Base-by-base conservation (phyloP, 768 basidiomycete species). In the Auriscalpium microsporum region DNA sequence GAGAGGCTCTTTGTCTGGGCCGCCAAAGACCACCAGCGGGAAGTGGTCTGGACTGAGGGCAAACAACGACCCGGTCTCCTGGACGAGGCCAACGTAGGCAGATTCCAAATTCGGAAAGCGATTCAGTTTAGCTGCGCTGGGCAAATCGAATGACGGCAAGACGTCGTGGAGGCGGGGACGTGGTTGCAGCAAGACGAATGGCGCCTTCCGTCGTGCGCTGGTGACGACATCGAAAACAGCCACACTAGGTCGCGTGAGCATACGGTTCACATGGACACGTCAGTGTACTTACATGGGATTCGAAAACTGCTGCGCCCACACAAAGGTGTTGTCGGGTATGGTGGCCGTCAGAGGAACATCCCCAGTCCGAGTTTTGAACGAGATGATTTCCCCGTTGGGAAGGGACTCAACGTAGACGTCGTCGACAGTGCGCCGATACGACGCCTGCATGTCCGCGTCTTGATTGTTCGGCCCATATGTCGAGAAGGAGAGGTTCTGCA, bases 381-480 rank as follows among this genome's bases (percentile, higher is more conserved):
- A 82, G 56, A 91, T 75, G 48, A 94, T 75, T 59, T 86, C 80
- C 33, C 93, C 93, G 36, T 82, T 85, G 9, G 90, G 84, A 3
- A 89, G 74, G 28, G 87, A 79, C 63, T 94, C 90, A 45, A 93
- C 79, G 69, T 95, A 95, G 28, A 76, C 71, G 57, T 86, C 79
- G 67, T 96, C 93, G 40, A 83, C 82, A 1, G 90, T 87, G 38
- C 78, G 83, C 8, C 76, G 78, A 73, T 95, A 97, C 10, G 80
- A 67, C 5, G 81, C 71, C 65, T 95, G 94, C 11, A 84, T 64
- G 8, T 78, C 71, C 59, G 79, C 81, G 66, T 94, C 90, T 68
- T 87, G 84, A 65, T 87, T 92, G 67, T 94, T 94, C 6, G 95
- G 93, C 0, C 93, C 91, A 68, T 97, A 97, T 0, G 86, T 82